phyloP scores from a whole-genome alignment of 129 eudicot species.

The Sambucus nigra region DNA sequence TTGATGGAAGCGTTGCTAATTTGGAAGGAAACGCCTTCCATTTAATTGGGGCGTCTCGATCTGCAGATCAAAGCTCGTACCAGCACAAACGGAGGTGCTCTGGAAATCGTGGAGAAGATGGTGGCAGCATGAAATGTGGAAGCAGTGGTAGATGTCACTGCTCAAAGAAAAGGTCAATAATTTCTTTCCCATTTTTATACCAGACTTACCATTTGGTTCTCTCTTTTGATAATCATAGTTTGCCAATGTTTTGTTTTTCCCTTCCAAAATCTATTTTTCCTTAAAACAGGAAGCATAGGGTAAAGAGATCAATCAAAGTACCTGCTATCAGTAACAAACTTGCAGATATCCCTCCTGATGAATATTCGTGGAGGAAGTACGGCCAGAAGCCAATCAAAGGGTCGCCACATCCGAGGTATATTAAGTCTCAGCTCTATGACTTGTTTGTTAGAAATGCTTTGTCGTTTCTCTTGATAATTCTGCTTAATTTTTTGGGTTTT shows the following conservation, averaged over 20 bases:
- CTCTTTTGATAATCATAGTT: neutral
- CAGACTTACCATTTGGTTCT: neutral
- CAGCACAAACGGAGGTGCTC: conserved; percentile 73
- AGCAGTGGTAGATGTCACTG: conserved; percentile 87
- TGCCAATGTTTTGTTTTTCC: neutral
- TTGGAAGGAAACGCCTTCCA: conserved; percentile 64
- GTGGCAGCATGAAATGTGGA: conserved; percentile 76
- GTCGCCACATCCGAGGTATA: conserved; percentile 96
- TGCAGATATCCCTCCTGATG: conserved; percentile 97
- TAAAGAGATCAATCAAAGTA: conserved; percentile 86
- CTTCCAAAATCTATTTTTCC: conserved; percentile 1
- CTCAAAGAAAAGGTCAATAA: conserved; percentile 79
- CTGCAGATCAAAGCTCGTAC: conserved; percentile 55
- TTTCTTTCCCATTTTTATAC: neutral
- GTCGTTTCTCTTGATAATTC: neutral
- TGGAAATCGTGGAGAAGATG: conserved; percentile 64
- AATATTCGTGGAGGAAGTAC: conserved; percentile 97
- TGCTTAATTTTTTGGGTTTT: neutral
- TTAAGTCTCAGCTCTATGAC: neutral
- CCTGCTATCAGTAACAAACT: conserved; percentile 95
- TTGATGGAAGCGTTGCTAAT: conserved; percentile 92
- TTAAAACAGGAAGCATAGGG: conserved; percentile 72
- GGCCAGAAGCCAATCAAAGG: conserved; percentile 99
- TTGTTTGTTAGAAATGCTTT: too few relatives aligned
- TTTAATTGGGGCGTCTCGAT: conserved; percentile 52